Base-by-base conservation (phyloP, 768 basidiomycete species). In the Coprinopsis sp. region DNA sequence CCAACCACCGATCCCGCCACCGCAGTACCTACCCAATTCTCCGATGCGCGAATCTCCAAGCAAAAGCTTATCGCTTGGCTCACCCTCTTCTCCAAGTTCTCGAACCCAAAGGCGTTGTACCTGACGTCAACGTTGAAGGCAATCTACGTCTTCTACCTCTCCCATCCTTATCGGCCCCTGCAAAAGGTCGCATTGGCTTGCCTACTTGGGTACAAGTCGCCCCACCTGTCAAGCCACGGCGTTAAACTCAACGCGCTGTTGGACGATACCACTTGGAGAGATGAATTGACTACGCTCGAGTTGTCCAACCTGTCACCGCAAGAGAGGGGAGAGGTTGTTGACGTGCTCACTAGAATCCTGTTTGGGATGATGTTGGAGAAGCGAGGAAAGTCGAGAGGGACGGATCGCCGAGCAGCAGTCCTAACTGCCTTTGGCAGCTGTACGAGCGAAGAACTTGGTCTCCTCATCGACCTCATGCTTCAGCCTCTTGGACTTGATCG, bases 301-400 rank as follows among this genome's bases (percentile, higher is more conserved):
- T 67, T 94, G 10, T 68, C 68, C n/a, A 59, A 63, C 8, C 72
- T 79, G 18, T 76, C 77, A 5, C 68, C 68, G 1, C 64, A 69
- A 1, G 80, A 84, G 53, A 75, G 95, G 25, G 55, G 58, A 2
- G 83, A 83, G 51, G 68, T 91, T 12, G 73, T 96, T 6, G 79
- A 83, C 24, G 71, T 85, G 13, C 59, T 86, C 47, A 77, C 89
- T 25, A 76, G 93, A 21, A 59, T 98, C 1, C 70, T 95, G 2
- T 99, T 86, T 64, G 96, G 95, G 2, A 60, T 89, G 51, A 88
- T 97, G 84, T 73, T 89, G 33, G 88, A 93, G 59, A 81, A 77
- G 53, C 78, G 76, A 53, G 87, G 90, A 2, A 76, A 84, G 4
- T 66, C 77, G 8, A 76, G 77, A 27, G 83, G 85, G 16, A 80